Base-by-base conservation (phyloP, 2,329 filamentous ascomycete genomes). In the Fusarium clavum region DNA sequence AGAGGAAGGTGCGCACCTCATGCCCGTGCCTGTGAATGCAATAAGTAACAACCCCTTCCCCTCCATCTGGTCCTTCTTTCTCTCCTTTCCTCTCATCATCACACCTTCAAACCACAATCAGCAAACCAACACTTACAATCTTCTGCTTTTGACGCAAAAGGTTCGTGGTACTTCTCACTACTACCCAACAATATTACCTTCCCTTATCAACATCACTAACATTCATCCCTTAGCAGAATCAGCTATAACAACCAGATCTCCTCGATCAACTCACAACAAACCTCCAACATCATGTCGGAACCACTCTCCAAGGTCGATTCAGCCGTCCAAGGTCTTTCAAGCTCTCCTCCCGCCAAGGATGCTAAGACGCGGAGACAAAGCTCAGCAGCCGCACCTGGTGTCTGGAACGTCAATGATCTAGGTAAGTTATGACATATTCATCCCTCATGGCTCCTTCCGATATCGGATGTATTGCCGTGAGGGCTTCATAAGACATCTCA, bases 291-390 rank as follows among this genome's bases (percentile, higher is more conserved):
- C 75, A 82, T 81, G 80, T 76, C 79, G 69, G 80, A 82, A 81
- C 88, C 91, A 77, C 88, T 97, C 79, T 87, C 88, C 83, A 97
- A 97, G 86, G 90, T 97, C 84, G 94, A 98, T 83, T 97, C 94
- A 65, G 94, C 93, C 84, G 90, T 97, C 78, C 90, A 94, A 79
- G 93, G 93, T 81, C 82, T 94, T 76, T 87, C 89, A 73, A 87
- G 88, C 76, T 90, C 90, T 63, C 87, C 91, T 34, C 85, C 87
- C 63, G 88, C 90, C 79, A 90, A 94, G 80, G 67, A 70, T 25
- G 45, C 61, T n/a, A 73, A 73, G 70, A 79, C 91, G 78, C 87
- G 91, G 75, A 89, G 94, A 82, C 84, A 86, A 69, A 94, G 93
- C 80, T 95, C 93, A 59, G 88, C 86, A 59, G 88, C 86, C 77